Evolutionary conservation across 192 early-diverging fungal species (phyloP), one percentile per base, ranked within the genome.

Genomic region (Podila clonocystis): DNA sequence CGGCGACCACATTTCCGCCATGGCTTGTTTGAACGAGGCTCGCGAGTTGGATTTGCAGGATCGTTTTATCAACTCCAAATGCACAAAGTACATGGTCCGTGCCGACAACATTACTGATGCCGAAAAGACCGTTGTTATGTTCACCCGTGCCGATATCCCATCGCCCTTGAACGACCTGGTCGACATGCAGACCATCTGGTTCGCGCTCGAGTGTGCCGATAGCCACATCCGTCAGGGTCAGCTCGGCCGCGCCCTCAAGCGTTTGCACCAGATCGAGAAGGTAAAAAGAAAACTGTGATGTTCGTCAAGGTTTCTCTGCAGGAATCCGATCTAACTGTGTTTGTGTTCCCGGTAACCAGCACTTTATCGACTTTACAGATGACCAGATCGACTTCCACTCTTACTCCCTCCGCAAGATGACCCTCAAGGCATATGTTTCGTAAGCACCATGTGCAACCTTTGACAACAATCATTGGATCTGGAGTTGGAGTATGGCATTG

Each of bases 371-470:
- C 62, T 94, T 94, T 74, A 91, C 91, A 45, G 95, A 95, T 62
- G 96, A 97, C 67, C 95, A 97, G 84, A 95, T 97, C 65, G 98
- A 99, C 83, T 99, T 98, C 88, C 98, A 99, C 80, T 86, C 87
- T 24, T 99, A 98, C 83, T 94, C 90, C 64, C 85, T 97, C 36
- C 95, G 98, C 72, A 97, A 97, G 85, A 85, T 87, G 50, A 97
- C 97, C 33, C 76, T 98, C 50, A 88, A 95, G 38, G 87, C 95
- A 12, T 99, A 99, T 71, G 78, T 95, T 11, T 91, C 94, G 88
- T 88, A 84, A 72, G 83, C 72, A 5, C 7, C 11, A 26, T 33
- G 33, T 33, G 33, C 33, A 55, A 24, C 3, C 11, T 24, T 55
- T 20, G 52, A 55, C 15, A 22, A 5, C 3, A n/a, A 33, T 45